These are phyloP conservation scores for Petunia hybrid DNA, from an alignment of 305 asterid species.

Conservation along the genomic window DNA sequence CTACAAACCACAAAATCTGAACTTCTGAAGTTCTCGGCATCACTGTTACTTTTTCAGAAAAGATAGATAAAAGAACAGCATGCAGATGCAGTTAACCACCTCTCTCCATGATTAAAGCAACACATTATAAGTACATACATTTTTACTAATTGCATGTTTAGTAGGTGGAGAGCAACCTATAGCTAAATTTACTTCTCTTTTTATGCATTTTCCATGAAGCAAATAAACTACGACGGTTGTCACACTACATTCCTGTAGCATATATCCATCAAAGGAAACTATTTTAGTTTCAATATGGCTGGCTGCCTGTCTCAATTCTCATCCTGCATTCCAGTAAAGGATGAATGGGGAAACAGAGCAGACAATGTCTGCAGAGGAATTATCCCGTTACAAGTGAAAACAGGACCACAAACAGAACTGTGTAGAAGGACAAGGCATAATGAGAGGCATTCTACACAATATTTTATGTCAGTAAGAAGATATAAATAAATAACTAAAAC, in stretches of 20 bases:
- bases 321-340: not conserved
- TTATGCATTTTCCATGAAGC: not conserved
- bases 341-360: constrained; percentile 4
- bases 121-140: not conserved
- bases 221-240: not conserved
- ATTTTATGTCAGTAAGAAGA: no score
- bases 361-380: not conserved
- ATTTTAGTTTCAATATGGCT: not conserved
- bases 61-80: not conserved
- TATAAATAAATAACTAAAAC: no score
- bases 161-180: not conserved
- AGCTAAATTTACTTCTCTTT: not conserved
- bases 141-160: constrained; percentile 7
- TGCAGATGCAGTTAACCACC: not conserved
- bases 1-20: not conserved
- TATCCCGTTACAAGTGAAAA: not conserved
- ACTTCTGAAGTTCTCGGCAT: not conserved
- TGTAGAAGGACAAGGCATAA: not conserved
- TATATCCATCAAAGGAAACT: not conserved
- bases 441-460: not conserved
- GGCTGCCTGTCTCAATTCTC: not conserved
- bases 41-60: not conserved
- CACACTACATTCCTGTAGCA: not conserved
- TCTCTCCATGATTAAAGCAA: not conserved
- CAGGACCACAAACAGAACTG: not conserved